Evolutionary conservation across 768 basidiomycete species (phyloP).

Genomic region (Ramaria rubella): DNA sequence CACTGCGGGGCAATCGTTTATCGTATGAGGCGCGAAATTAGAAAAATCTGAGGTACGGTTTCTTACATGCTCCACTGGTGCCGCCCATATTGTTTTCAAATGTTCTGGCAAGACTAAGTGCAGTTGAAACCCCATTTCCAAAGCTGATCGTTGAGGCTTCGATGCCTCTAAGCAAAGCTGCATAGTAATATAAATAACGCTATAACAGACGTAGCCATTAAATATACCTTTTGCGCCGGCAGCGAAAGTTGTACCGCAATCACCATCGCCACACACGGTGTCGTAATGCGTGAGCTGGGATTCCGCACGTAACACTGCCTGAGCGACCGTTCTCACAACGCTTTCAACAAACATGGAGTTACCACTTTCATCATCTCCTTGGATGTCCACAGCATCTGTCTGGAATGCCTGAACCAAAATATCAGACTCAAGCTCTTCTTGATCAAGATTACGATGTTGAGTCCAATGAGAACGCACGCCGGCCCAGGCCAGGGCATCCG

Average conservation of each 20-base stretch:
- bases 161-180: constrained; percentile 30
- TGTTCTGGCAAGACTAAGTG: constrained; percentile 34
- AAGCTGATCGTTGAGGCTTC: constrained; percentile 23
- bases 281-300: constrained; percentile 52
- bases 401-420: background rate
- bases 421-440: background rate
- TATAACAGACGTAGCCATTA: background rate
- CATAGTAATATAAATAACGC: background rate
- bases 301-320: constrained; percentile 39
- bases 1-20: too few relatives aligned
- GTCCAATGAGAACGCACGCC: constrained; percentile 30
- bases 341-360: constrained; percentile 17
- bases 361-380: background rate
- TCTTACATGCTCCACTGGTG: constrained; percentile 44
- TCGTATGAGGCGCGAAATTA: constrained; percentile 11
- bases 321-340: constrained; percentile 34
- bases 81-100: constrained; percentile 51
- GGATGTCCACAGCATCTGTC: background rate
- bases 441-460: background rate
- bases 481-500: constrained; percentile 38
- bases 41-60: constrained; percentile 19
- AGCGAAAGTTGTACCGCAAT: constrained; percentile 54
- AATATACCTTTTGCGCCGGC: constrained; percentile 35
- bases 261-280: constrained; percentile 56
- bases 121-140: constrained; percentile 11